Conservation (phyloP, 305 asterid species). For the Caryopteris hybrid region DNA sequence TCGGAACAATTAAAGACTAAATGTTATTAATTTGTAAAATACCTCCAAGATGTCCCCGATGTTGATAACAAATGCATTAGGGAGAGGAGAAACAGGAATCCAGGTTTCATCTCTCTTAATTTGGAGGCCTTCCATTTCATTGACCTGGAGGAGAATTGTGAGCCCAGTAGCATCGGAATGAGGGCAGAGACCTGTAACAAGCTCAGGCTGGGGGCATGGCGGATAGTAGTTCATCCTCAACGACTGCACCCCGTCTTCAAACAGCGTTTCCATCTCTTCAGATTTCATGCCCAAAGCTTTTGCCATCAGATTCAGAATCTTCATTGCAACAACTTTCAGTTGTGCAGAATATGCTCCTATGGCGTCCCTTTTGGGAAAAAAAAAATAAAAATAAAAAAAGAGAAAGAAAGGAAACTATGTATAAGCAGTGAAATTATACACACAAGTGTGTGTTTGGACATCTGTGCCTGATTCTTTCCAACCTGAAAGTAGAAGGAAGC, state of each 20-base stretch:
- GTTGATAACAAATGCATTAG: constrained; percentile 37
- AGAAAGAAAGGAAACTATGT: too few relatives aligned
- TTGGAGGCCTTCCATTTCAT: constrained; percentile 47
- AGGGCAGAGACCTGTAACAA: constrained; percentile 42
- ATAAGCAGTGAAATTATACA: too few relatives aligned
- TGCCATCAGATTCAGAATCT: constrained; percentile 27
- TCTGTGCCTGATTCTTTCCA: too few relatives aligned
- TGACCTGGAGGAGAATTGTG: constrained; percentile 43
- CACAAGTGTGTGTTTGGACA: too few relatives aligned
- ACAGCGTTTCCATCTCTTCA: constrained; percentile 22
- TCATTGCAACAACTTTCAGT: constrained; percentile 27
- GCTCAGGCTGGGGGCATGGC: constrained; percentile 42
- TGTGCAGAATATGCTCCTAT: constrained; percentile 31
- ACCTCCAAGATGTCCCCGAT: too few relatives aligned
- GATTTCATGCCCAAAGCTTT: constrained; percentile 25
- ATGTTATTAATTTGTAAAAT: too few relatives aligned
- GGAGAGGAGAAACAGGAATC: constrained; percentile 39
- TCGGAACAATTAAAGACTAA: too few relatives aligned
- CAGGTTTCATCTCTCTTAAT: constrained; percentile 39
- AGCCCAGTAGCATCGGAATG: constrained; percentile 44
- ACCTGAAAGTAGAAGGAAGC: too few relatives aligned
- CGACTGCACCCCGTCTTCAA: constrained; percentile 30
- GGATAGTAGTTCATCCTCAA: constrained; percentile 53
- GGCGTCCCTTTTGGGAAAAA: constrained; percentile 27
- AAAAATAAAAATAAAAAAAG: too few relatives aligned